Evolutionary conservation across 2,329 filamentous ascomycete genomes (phyloP).

Genomic region (Alternaria ethzedia): DNA sequence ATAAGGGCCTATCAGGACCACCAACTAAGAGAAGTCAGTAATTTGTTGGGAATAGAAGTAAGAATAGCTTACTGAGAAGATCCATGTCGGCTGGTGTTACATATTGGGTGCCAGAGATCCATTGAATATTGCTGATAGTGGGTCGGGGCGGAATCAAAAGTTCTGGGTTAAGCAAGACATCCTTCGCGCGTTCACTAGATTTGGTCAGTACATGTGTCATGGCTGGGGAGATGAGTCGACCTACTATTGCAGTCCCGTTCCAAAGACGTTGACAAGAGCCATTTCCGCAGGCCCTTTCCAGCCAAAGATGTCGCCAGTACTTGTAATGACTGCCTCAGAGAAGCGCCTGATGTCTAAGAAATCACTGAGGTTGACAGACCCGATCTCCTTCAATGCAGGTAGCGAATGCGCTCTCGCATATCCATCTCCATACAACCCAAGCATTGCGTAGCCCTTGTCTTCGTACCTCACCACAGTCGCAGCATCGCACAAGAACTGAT

Average conservation of each 20-base stretch:
- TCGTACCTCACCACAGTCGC: slow-evolving; percentile 79
- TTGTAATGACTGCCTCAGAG: slow-evolving; percentile 71
- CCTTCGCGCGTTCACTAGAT: slow-evolving; percentile 59
- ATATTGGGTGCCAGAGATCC: slow-evolving; percentile 94
- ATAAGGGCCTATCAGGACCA: slow-evolving; percentile 84
- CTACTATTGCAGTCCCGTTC: slow-evolving; percentile 69
- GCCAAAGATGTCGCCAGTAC: slow-evolving; percentile 80
- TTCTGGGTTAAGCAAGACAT: slow-evolving; percentile 79
- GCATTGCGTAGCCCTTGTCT: slow-evolving; percentile 76
- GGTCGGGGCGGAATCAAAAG: slow-evolving; percentile 78
- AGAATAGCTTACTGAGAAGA: slow-evolving; percentile 65
- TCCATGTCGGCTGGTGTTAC: slow-evolving; percentile 88
- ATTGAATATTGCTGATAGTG: slow-evolving; percentile 93
- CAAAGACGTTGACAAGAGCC: slow-evolving; percentile 83
- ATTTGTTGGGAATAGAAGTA: not conserved
- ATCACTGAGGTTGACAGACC: slow-evolving; percentile 65
- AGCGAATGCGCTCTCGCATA: slow-evolving; percentile 81
- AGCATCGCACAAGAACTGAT: slow-evolving; percentile 80
- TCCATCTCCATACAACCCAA: slow-evolving; percentile 85
- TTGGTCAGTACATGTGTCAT: slow-evolving; percentile 10
- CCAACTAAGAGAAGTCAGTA: slow-evolving; percentile 62
- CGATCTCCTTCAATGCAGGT: slow-evolving; percentile 87
- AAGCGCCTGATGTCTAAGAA: slow-evolving; percentile 78
- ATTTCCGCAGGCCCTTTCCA: slow-evolving; percentile 91
- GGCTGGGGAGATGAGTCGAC: slow-evolving; percentile 36